Conservation (phyloP, 2,329 filamentous ascomycete genomes). For the Penicillium sp. region DNA sequence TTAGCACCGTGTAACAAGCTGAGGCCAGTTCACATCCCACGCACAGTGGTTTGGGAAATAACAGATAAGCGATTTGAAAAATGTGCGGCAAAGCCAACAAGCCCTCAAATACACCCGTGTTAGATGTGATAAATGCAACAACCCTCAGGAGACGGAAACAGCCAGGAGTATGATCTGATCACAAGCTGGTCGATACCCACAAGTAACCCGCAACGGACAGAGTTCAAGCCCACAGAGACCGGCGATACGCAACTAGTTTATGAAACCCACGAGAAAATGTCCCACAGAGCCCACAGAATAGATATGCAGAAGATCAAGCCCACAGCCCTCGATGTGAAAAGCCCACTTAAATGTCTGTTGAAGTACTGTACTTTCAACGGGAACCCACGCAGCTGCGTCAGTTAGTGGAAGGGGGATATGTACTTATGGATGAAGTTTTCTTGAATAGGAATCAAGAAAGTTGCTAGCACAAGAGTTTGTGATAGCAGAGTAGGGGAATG, state of each 20-base stretch:
- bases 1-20: slow-evolving; percentile 19
- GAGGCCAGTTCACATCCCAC: slow-evolving; percentile 13
- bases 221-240: slow-evolving; percentile 45
- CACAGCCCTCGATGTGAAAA: slow-evolving; percentile 42
- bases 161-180: slow-evolving; percentile 32
- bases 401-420: slow-evolving; percentile 20
- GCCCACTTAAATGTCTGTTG: slow-evolving; percentile 38
- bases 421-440: slow-evolving; percentile 16
- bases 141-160: slow-evolving; percentile 25
- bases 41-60: slow-evolving; percentile 16
- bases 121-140: slow-evolving; percentile 24
- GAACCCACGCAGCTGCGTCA: slow-evolving; percentile 33
- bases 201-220: slow-evolving; percentile 40
- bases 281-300: slow-evolving; percentile 41
- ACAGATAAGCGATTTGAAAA: not conserved
- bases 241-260: slow-evolving; percentile 41
- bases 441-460: slow-evolving; percentile 4
- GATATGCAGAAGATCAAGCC: slow-evolving; percentile 40
- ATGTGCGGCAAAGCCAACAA: slow-evolving; percentile 36
- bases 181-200: slow-evolving; percentile 37
- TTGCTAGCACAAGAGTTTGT: slow-evolving; percentile 15
- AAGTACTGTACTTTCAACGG: slow-evolving; percentile 23
- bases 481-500: slow-evolving; percentile 15
- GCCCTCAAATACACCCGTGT: slow-evolving; percentile 37
- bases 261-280: slow-evolving; percentile 41